These are phyloP conservation scores for Ustilago cynodontis DNA, from an alignment of 1,284 basidiomycete genomes.

Conservation along the genomic window DNA sequence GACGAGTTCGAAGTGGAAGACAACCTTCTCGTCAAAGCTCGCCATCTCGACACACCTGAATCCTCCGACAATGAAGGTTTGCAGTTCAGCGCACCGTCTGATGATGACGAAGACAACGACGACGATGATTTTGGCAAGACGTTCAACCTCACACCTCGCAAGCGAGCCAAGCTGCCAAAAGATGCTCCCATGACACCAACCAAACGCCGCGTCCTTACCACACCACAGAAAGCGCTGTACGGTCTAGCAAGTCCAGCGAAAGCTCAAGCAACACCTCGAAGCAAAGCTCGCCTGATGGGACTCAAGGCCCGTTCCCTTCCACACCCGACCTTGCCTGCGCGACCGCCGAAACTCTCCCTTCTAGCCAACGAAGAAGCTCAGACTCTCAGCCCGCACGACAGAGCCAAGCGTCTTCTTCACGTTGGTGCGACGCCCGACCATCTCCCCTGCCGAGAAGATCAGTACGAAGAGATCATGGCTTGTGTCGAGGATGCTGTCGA, in stretches of 20 bases:
- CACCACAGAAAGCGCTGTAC: slow-evolving; percentile 31
- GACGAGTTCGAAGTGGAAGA: slow-evolving; percentile 50
- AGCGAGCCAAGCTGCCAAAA: slow-evolving; percentile 30
- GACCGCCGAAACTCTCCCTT: slow-evolving; percentile 54
- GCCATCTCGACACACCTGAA: slow-evolving; percentile 46
- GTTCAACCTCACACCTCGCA: slow-evolving; percentile 38
- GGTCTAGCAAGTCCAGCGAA: slow-evolving; percentile 44
- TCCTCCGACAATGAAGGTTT: slow-evolving; percentile 45
- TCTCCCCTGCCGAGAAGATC: slow-evolving; percentile 88
- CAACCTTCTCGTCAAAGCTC: slow-evolving; percentile 45
- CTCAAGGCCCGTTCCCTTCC: slow-evolving; percentile 41
- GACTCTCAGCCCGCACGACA: slow-evolving; percentile 53
- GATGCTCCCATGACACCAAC: slow-evolving; percentile 45
- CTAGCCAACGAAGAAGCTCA: slow-evolving; percentile 38
- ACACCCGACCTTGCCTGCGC: slow-evolving; percentile 52
- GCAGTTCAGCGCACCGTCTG: slow-evolving; percentile 29
- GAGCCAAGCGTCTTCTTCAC: slow-evolving; percentile 77
- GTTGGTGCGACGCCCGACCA: slow-evolving; percentile 92
- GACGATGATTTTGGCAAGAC: slow-evolving; percentile 36
- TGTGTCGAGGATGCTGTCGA: slow-evolving; percentile 88
- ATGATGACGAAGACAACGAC: slow-evolving; percentile 35
- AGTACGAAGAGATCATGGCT: slow-evolving; percentile 82
- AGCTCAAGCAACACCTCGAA: slow-evolving; percentile 47
- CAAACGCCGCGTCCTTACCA: slow-evolving; percentile 40
- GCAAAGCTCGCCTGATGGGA: slow-evolving; percentile 46